Conservation (phyloP, 139 green algal species). For the Gonium pectorale region DNA sequence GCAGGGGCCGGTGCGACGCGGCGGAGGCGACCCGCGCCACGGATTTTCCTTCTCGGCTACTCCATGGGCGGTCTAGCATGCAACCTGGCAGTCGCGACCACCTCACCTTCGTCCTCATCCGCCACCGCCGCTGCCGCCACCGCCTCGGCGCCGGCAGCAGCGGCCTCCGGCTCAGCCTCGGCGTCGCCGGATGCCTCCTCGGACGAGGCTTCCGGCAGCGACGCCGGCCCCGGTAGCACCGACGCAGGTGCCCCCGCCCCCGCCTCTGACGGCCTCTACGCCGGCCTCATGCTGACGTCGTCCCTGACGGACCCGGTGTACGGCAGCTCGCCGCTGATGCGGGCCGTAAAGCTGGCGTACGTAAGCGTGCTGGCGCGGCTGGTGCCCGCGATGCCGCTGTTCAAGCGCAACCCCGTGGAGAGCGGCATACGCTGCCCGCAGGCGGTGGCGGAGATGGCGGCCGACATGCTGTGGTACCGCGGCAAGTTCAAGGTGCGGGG, state of each 20-base stretch:
- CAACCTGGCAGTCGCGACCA: constrained; percentile 8
- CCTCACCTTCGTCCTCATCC: not conserved
- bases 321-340: not conserved
- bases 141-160: not conserved
- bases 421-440: constrained; percentile 10
- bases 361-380: not conserved
- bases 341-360: not conserved
- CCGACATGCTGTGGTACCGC: constrained; percentile 23
- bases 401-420: constrained; percentile 17
- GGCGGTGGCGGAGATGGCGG: constrained; percentile 14
- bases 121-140: not conserved
- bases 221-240: not conserved
- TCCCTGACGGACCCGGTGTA: constrained; percentile 24
- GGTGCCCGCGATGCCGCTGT: constrained; percentile 9
- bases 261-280: not conserved
- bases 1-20: too few species aligned
- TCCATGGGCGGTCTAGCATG: constrained; percentile 17
- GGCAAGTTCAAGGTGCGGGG: constrained; percentile 18
- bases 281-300: constrained; percentile 38
- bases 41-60: constrained; percentile 28
- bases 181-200: not conserved
- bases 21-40: not conserved
- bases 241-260: not conserved
- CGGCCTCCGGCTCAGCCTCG: not conserved
- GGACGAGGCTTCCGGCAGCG: not conserved